Evolutionary conservation across 352 stramenopile genomes (phyloP).

Genomic region (Globisporangium radiosum): DNA sequence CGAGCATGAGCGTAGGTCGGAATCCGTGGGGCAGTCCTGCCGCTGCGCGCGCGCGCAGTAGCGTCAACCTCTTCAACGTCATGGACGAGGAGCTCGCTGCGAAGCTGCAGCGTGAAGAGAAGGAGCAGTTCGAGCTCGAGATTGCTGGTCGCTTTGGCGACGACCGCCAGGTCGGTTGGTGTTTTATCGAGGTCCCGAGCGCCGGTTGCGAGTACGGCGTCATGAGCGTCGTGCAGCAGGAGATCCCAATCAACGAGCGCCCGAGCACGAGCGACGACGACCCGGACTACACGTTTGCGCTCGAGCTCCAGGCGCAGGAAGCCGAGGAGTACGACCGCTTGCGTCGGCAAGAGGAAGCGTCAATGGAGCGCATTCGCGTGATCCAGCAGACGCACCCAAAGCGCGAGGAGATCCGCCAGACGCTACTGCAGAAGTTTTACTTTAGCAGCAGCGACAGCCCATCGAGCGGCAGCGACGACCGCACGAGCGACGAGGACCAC

Average conservation of each 20-base stretch:
- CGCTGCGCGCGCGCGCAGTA: conserved; percentile 9
- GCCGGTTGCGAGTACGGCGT: conserved; percentile 38
- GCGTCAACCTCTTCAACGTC: conserved; percentile 54
- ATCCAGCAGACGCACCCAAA: conserved; percentile 48
- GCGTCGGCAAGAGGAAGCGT: conserved; percentile 56
- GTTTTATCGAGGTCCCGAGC: conserved; percentile 71
- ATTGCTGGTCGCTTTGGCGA: conserved; percentile 59
- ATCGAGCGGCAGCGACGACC: conserved; percentile 6
- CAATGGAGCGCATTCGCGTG: conserved; percentile 55
- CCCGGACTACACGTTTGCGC: conserved; percentile 66
- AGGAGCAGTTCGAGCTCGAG: conserved; percentile 59
- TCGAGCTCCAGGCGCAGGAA: conserved; percentile 66
- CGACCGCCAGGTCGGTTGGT: conserved; percentile 52
- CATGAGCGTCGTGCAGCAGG: conserved; percentile 72
- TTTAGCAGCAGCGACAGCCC: conserved; percentile 21
- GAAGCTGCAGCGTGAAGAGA: conserved; percentile 65
- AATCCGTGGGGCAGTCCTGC: conserved; percentile 27
- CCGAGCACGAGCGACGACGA: conserved; percentile 23
- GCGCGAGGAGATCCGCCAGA: conserved; percentile 37
- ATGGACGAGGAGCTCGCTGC: conserved; percentile 66
- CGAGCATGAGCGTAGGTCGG: conserved; percentile 9
- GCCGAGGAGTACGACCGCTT: conserved; percentile 70
- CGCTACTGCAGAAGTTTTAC: conserved; percentile 38
- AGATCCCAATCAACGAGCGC: conserved; percentile 43
- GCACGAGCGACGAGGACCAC: conserved; percentile 7